Evolutionary conservation across 2,329 filamentous ascomycete species (phyloP), one percentile per base, ranked within the genome.

Genomic region (Dryadomyces quercus-mongolicae): DNA sequence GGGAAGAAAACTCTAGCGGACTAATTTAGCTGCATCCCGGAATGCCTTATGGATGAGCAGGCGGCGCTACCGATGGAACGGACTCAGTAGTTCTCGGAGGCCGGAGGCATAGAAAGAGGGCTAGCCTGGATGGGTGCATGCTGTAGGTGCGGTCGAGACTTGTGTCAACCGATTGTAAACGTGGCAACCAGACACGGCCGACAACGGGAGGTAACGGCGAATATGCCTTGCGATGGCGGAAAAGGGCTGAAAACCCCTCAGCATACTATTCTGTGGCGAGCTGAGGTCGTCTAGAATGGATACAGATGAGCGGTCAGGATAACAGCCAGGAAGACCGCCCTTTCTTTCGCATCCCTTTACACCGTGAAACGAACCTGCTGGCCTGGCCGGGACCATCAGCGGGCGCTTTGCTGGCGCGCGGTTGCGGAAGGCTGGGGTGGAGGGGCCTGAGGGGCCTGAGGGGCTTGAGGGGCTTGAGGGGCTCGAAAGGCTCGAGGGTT

Each of bases 401-500:
- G 31, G 53, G 13, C 49, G 20, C 34, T 36, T 18, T 46, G 34
- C 54, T 53, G 54, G 50, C 54, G 50, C 54, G 54, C 54, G 54
- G 54, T 45, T 49, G 49, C 25, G 50, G 50, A 46, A 38, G 49
- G 54, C 44, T 52, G 44, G 53, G 25, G 25, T 31, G 25, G 25
- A 31, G 25, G 25, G 25, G 4, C 25, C 25, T 8, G 25, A 8
- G 8, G 25, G 25, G 25, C 4, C 25, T 31, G 25, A 31, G 25
- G 25, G 25, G 8, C 25, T 8, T 31, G 25, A 31, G 25, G 25
- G 8, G 25, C 25, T 8, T 31, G 25, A 8, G 25, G 25, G 25
- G 25, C 4, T 31, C 25, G 25, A 31, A 5, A n/a, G 8, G 25
- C 25, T 8, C 8, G 25, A 8, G 25, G 25, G 25, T 4, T 4